These are phyloP conservation scores for Syzygium syzygioides DNA, from an alignment of 441 rosid species.

Conservation along the genomic window DNA sequence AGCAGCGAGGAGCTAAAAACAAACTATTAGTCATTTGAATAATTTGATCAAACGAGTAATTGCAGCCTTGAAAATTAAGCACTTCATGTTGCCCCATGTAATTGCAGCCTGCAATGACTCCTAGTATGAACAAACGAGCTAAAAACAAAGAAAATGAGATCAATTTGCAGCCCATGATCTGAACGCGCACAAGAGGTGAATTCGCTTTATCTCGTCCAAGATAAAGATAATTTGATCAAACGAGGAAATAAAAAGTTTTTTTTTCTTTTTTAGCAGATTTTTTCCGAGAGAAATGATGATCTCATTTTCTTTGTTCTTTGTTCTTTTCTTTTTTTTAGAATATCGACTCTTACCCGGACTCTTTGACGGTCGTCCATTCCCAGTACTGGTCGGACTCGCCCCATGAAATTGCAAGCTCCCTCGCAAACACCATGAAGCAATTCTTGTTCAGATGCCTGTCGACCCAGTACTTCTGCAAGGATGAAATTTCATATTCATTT, in stretches of 20 bases:
- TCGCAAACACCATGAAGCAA: slow-evolving; percentile 3
- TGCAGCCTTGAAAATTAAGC: too few relatives aligned
- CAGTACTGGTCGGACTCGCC: not conserved
- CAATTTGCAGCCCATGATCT: not conserved
- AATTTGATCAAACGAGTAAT: too few relatives aligned
- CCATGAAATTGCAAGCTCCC: not conserved
- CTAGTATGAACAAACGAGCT: too few relatives aligned
- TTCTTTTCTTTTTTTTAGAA: not conserved
- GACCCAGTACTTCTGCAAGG: not conserved
- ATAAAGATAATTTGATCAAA: not conserved
- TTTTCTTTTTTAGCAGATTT: not conserved
- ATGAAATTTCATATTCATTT: not conserved
- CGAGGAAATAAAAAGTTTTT: not conserved
- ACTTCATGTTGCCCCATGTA: too few relatives aligned
- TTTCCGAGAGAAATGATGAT: not conserved
- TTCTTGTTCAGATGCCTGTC: not conserved
- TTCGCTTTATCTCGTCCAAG: not conserved
- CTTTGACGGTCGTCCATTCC: not conserved
- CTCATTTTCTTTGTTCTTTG: not conserved
- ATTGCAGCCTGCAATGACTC: too few relatives aligned
- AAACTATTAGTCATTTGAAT: not conserved
- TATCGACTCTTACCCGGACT: not conserved
- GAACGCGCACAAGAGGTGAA: not conserved
- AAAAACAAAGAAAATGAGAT: too few relatives aligned
- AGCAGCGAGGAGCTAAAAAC: not conserved